These are phyloP conservation scores for Misopates orontium DNA, from an alignment of 257 asterid species.

Conservation along the genomic window DNA sequence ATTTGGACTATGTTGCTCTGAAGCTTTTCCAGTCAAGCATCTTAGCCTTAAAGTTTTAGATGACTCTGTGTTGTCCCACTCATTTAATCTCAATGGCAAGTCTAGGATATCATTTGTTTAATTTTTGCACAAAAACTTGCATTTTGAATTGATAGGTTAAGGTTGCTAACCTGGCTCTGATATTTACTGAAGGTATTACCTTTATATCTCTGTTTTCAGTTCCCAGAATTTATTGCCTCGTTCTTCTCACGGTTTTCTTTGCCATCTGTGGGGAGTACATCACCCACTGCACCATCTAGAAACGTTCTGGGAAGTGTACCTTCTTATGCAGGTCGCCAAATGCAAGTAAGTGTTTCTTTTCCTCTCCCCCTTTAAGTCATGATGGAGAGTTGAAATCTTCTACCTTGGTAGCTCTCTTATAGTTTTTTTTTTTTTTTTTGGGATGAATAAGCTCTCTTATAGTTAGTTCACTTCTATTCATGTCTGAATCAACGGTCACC, in stretches of 20 bases:
- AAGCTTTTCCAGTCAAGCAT: not conserved
- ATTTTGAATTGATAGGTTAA: not conserved
- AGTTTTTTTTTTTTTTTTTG: too few species aligned
- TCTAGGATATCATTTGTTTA: not conserved
- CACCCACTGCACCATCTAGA: constrained; percentile 67
- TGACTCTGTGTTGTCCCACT: too few species aligned
- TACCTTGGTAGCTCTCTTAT: constrained; percentile 1
- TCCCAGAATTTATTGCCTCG: constrained; percentile 76
- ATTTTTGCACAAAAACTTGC: too few species aligned
- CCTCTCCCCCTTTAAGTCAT: too few species aligned
- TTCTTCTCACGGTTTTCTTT: constrained; percentile 73
- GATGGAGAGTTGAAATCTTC: not conserved
- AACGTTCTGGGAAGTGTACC: constrained; percentile 60
- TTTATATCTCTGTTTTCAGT: constrained; percentile 48
- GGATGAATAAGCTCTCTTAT: not conserved
- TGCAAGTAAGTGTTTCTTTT: constrained; percentile 46
- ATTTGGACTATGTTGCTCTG: not conserved
- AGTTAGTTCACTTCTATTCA: not conserved
- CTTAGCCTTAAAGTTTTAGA: not conserved
- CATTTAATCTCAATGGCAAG: too few species aligned
- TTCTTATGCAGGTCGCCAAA: constrained; percentile 49
- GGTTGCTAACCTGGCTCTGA: constrained; percentile 1
- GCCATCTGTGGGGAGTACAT: constrained; percentile 62
- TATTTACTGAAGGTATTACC: constrained; percentile 8
- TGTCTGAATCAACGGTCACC: not conserved